Evolutionary conservation across 495 filamentous ascomycete genomes (phyloP), one percentile per base, ranked within the genome.

Genomic region (Trichoderma virens): DNA sequence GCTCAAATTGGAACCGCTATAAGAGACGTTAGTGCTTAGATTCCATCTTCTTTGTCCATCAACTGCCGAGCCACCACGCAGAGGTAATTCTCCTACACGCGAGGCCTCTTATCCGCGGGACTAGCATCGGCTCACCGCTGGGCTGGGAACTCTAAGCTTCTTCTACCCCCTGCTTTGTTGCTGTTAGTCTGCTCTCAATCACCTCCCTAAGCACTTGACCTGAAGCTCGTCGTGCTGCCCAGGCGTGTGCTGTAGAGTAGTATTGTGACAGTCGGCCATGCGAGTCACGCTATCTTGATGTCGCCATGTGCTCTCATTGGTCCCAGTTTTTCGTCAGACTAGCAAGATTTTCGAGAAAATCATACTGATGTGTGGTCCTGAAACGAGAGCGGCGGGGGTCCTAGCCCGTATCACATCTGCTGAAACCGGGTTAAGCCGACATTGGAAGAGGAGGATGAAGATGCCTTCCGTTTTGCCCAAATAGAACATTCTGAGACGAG

Each of bases 341-440:
- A 56, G 25, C 51, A 56, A 56, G 51, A 30, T 14, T 56, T 30
- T 56, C 51, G 25, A 56, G 16, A 14, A 30, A 56, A 13, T 56
- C 25, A 23, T 30, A 11, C 25, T 56, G 51, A 14, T 56, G 13
- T 28, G 27, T n/a, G 25, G 25, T 30, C 27, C 51, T 56, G 51
- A 56, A 56, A 56, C 51, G 51, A 28, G 51, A 56, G 20, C 7
- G 25, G 16, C 23, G 51, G 51, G 23, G 51, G 51, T 56, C 51
- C 51, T 56, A 25, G 51, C 51, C 39, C 23, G 51, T 30, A 56
- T 56, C 51, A 56, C 51, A 6, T 56, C 23, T 56, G 51, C 51
- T 56, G 51, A 56, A 56, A 56, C 51, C 51, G 51, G 51, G 51
- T 56, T 28, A 56, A 56, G 51, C 51, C 51, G 51, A 56, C 51